A percentile compares a stretch with the other conserved stretches of the same genome.
These are phyloP conservation scores for Erodium texanum DNA, from an alignment of 441 rosid species.

Conservation along the genomic window DNA sequence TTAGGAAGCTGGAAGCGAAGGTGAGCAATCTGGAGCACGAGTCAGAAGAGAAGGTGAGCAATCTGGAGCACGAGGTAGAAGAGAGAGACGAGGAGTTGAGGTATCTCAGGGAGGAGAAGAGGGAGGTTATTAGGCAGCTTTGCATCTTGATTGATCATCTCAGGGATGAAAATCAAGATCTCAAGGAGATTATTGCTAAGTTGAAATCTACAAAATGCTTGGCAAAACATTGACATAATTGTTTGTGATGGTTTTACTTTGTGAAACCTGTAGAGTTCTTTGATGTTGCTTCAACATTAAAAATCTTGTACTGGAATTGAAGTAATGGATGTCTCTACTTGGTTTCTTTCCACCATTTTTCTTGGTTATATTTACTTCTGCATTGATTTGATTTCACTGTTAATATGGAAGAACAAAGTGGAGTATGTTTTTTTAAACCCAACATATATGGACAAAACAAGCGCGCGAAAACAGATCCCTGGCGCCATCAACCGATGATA, in stretches of 20 bases:
- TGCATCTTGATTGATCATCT: constrained; percentile 75
- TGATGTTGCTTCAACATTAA: background rate
- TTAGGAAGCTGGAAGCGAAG: constrained; percentile 37
- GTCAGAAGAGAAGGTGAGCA: constrained; percentile 24
- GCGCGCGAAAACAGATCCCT: too few species aligned
- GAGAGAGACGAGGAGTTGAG: constrained; percentile 38
- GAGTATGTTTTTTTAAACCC: too few species aligned
- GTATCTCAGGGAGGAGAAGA: constrained; percentile 72
- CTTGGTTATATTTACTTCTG: too few species aligned
- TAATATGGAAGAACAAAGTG: too few species aligned
- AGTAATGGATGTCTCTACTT: background rate
- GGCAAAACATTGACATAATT: background rate
- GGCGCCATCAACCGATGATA: too few species aligned
- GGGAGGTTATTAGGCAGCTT: constrained; percentile 86
- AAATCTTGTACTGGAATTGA: background rate
- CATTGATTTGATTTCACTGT: too few species aligned
- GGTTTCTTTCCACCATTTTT: background rate
- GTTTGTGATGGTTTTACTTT: constrained; percentile 13
- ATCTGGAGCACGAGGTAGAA: constrained; percentile 8
- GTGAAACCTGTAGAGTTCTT: background rate
- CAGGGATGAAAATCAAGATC: constrained; percentile 43
- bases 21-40: too few species aligned
- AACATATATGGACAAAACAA: too few species aligned
- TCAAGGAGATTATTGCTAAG: constrained; percentile 41
- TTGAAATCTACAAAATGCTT: constrained; percentile 32